Base-by-base conservation (phyloP, 306 rosid species). In the Vigna mungo region DNA sequence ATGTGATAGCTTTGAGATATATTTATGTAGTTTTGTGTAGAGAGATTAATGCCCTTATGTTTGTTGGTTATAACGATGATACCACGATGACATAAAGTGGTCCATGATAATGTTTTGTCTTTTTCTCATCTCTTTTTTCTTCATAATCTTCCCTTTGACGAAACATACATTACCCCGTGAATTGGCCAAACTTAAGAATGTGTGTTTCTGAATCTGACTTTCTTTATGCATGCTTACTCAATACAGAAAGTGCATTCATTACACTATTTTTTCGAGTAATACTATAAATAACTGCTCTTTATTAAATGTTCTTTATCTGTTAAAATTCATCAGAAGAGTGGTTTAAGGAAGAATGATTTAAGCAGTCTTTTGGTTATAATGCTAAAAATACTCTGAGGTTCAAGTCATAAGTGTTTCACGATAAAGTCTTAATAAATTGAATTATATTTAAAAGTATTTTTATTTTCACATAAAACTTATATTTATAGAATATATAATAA, bases 1-100 rank as follows among this genome's bases (percentile, higher is more conserved):
- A 34, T 15, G 70, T 69, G 37, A 10, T 34, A 49, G 54, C 34
- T 10, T 21, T 48, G 60, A 47, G 78, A 7, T 67, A 68, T 87
- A 78, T 81, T 78, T 86, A 83, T 85, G 49, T 27, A 83, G 59
- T 68, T 12, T 7, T 49, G 27, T 53, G 66, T 73, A 76, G 11
- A 4, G 25, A 23, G 51, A 75, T 48, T 36, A 21, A 41, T 21
- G 15, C 82, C 90, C 86, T 76, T 65, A 1, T 58, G 0, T 17
- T 78, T 68, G 48, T 5, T 0, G 25, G 25, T 78, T 80, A 78
- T 89, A 51, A 76, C 86, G 20, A 59, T 14, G 66, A 32, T 54
- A 71, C 84, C 85, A 7, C 44, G 7, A 25, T 59, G 62, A 73
- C 34, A 16, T 36, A 9, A 66, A n/a, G 72, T 36, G 73, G 79